Evolutionary conservation across 495 filamentous ascomycete genomes (phyloP), one percentile per base, ranked within the genome.

Genomic region (Podospora conica): DNA sequence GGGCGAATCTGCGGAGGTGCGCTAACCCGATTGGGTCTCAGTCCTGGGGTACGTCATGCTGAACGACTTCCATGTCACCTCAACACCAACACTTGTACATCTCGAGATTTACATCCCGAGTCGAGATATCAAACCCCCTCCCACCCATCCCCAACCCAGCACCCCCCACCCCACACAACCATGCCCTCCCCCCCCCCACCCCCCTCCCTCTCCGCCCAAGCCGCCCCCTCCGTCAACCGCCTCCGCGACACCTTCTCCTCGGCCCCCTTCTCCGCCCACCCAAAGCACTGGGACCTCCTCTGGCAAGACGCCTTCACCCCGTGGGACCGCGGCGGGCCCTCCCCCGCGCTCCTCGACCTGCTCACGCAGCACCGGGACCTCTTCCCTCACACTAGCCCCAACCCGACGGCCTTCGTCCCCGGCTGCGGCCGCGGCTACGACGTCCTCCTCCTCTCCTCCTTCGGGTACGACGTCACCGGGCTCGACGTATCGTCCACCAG

Each of bases 401-500:
- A 77, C 24, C 82, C 81, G 33, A 84, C 74, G 56, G 87, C 85
- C 6, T 72, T 90, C 10, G 84, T 91, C 9, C 86, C 87, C 0
- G 91, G 92, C 7, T 95, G 91, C 73, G 92, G 91, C 2, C 81
- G 86, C 53, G 91, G 90, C 3, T 85, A 91, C 71, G 90, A 93
- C 76, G 87, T 90, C 7, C 77, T 91, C 29, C 78, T 93, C 53
- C 80, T 93, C n/a, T 82, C 84, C 33, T 82, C 85, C 55, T 84
- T 86, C 66, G 91, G 90, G 0, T 93, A 88, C 74, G 87, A 93
- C 74, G 85, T 85, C 0, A 88, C 85, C 66, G 91, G 91, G 0
- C 77, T 96, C 9, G 91, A 94, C 66, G 82, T 83, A 58, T 88
- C 87, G 28, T 65, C 75, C 3, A 76, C 75, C 25, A 90, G 90